Percentiles rank a stretch among this genome's conserved stretches.
Conservation (phyloP, 345 rosid species). For the Acer negundo region DNA sequence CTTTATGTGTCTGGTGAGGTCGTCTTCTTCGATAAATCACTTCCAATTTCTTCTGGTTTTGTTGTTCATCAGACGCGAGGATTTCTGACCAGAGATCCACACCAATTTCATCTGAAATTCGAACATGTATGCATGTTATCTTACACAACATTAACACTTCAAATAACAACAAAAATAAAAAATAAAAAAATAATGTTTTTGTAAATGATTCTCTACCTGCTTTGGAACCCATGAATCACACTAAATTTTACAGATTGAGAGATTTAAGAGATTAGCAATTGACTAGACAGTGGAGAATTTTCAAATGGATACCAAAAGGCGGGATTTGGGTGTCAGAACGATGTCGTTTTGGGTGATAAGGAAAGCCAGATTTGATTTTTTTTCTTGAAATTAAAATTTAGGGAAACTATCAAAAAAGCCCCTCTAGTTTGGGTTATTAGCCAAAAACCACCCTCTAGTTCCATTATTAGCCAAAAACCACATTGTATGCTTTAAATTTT, state of each 20-base stretch:
- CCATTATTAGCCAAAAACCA: too few species aligned
- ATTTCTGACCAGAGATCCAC: conserved; percentile 66
- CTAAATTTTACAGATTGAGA: not conserved
- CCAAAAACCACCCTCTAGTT: too few species aligned
- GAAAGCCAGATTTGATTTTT: too few species aligned
- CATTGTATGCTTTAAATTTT: too few species aligned
- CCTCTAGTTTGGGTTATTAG: too few species aligned
- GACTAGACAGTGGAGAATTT: not conserved
- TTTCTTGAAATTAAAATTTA: too few species aligned
- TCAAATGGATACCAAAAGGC: not conserved
- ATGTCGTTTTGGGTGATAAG: not conserved
- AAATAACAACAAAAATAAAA: not conserved
- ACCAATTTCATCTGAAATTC: conserved; percentile 14
- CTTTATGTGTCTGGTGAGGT: conserved; percentile 33
- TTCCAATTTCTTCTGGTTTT: conserved; percentile 27
- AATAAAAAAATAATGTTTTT: not conserved
- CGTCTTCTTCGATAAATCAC: conserved; percentile 56
- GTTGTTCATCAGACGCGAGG: conserved; percentile 32
- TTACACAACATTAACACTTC: not conserved
- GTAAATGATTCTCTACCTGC: conserved; percentile 24
- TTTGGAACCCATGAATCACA: conserved; percentile 31
- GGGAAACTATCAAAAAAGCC: too few species aligned
- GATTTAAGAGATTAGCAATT: not conserved
- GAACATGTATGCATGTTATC: not conserved
- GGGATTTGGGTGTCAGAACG: not conserved